phyloP scores from a whole-genome alignment of 2,329 filamentous ascomycete species.

The Xylogone sp. region DNA sequence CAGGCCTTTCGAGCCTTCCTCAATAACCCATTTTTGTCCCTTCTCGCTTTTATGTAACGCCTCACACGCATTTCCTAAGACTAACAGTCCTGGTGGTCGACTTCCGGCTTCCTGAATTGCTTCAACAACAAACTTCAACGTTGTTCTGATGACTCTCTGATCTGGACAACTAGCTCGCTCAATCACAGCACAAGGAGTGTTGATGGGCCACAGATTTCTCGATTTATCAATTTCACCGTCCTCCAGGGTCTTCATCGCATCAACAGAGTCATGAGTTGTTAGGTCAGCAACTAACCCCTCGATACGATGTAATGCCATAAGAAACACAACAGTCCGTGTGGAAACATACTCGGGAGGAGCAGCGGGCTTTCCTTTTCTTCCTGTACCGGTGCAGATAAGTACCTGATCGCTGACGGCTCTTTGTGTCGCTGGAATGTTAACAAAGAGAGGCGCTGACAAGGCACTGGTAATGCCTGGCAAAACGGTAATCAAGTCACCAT shows the following conservation, averaged over 20 bases:
- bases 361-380: slow-evolving; percentile 80
- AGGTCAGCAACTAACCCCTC: slow-evolving; percentile 69
- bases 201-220: slow-evolving; percentile 61
- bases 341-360: slow-evolving; percentile 75
- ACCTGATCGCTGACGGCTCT: slow-evolving; percentile 88
- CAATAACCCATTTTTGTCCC: slow-evolving; percentile 72
- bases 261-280: slow-evolving; percentile 39
- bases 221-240: slow-evolving; percentile 27
- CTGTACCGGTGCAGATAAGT: slow-evolving; percentile 93
- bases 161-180: slow-evolving; percentile 93
- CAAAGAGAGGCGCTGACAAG: slow-evolving; percentile 82
- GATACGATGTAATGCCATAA: slow-evolving; percentile 93
- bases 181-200: slow-evolving; percentile 87
- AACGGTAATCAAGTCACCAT: slow-evolving; percentile 60
- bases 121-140: slow-evolving; percentile 70
- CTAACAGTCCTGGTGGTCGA: slow-evolving; percentile 81
- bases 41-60: slow-evolving; percentile 59
- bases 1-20: slow-evolving; percentile 79
- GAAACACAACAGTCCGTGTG: slow-evolving; percentile 81
- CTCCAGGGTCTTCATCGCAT: slow-evolving; percentile 28
- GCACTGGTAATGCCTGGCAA: slow-evolving; percentile 90
- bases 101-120: slow-evolving; percentile 89
- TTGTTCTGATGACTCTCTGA: slow-evolving; percentile 88
- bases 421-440: slow-evolving; percentile 83
- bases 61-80: slow-evolving; percentile 80